Evolutionary conservation across 108 stramenopile species (phyloP).

Genomic region (Stephanodiscus triporus): DNA sequence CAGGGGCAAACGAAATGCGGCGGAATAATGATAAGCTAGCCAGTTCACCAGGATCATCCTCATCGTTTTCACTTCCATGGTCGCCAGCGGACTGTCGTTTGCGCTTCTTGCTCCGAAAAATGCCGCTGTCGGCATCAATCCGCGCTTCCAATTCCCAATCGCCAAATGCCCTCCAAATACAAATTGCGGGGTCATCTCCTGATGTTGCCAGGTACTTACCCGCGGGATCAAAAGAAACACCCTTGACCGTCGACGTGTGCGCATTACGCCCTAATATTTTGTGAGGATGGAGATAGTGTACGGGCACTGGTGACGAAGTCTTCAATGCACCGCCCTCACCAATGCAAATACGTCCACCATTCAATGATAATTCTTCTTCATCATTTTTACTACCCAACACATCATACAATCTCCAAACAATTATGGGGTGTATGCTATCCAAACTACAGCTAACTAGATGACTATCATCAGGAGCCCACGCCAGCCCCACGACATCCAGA

Average conservation of each 20-base stretch:
- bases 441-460: slow-evolving; percentile 86
- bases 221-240: slow-evolving; percentile 87
- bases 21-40: slow-evolving; percentile 81
- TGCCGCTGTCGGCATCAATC: slow-evolving; percentile 72
- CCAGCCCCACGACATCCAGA: slow-evolving; percentile 87
- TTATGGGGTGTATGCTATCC: slow-evolving; percentile 82
- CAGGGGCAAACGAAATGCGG: slow-evolving; percentile 83
- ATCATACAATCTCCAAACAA: slow-evolving; percentile 85
- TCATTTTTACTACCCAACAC: slow-evolving; percentile 25
- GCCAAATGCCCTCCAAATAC: slow-evolving; percentile 87
- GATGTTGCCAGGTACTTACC: slow-evolving; percentile 82
- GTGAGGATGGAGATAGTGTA: slow-evolving; percentile 70
- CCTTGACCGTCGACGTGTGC: slow-evolving; percentile 88
- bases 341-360: not conserved
- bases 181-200: slow-evolving; percentile 87
- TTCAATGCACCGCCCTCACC: not conserved
- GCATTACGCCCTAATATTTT: slow-evolving; percentile 70
- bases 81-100: slow-evolving; percentile 18
- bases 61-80: slow-evolving; percentile 40
- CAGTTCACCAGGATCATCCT: slow-evolving; percentile 61
- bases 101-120: slow-evolving; percentile 64
- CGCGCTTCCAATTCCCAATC: slow-evolving; percentile 87
- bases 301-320: not conserved
- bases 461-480: slow-evolving; percentile 91
- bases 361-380: slow-evolving; percentile 3